Conservation (phyloP, 1,139 yeast genomes). For the Sugiyamaella pinicola region DNA sequence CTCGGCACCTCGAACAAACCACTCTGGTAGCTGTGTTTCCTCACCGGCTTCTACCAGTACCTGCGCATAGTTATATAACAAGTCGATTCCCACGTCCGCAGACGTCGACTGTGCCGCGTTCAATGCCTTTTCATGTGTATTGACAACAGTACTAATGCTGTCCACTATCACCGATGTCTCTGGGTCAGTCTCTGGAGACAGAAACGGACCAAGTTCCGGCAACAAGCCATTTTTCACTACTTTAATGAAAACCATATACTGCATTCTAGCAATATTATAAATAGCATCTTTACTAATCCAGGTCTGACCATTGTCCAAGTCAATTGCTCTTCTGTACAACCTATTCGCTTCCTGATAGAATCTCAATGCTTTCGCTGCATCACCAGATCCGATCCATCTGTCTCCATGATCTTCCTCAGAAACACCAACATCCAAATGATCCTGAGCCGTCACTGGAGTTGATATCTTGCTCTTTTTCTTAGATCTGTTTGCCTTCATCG, state of each 20-base stretch:
- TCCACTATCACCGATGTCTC: conserved; percentile 23
- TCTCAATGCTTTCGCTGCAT: conserved; percentile 38
- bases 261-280: conserved; percentile 38
- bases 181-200: conserved; percentile 22
- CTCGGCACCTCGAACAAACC: conserved; percentile 27
- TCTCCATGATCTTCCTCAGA: conserved; percentile 39
- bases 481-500: not conserved
- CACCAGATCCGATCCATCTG: conserved; percentile 39
- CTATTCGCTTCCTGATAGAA: conserved; percentile 36
- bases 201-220: conserved; percentile 22
- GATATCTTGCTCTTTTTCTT: conserved; percentile 12
- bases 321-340: conserved; percentile 29
- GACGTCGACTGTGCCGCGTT: conserved; percentile 11
- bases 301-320: conserved; percentile 20
- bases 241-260: conserved; percentile 34
- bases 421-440: conserved; percentile 35
- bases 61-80: conserved; percentile 37
- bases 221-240: conserved; percentile 31
- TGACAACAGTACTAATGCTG: conserved; percentile 24
- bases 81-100: conserved; percentile 27
- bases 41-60: conserved; percentile 37
- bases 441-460: conserved; percentile 23
- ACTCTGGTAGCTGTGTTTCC: conserved; percentile 28
- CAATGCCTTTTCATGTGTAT: conserved; percentile 27
- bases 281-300: conserved; percentile 31